phyloP scores from a whole-genome alignment of 148 eudicot genomes.

The Nyssa sinensis region DNA sequence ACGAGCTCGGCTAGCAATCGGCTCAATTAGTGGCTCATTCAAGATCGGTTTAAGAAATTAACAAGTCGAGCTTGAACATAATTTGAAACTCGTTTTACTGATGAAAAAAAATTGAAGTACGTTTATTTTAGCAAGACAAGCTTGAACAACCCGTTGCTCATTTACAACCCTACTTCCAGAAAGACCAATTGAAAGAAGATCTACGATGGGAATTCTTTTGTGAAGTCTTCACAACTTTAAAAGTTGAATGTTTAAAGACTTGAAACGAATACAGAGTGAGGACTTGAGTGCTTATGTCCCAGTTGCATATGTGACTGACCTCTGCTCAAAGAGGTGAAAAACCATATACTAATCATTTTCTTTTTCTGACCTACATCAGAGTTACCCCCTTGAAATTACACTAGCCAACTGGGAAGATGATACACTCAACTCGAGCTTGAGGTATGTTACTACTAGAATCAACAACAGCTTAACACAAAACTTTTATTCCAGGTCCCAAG shows the following conservation, averaged over 20 bases:
- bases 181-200: too few relatives aligned
- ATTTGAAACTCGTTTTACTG: too few relatives aligned
- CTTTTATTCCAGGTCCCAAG: background rate
- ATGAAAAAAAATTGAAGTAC: too few relatives aligned
- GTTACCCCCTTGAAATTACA: background rate
- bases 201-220: background rate
- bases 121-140: too few relatives aligned
- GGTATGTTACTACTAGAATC: background rate
- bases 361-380: background rate
- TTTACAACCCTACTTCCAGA: too few relatives aligned
- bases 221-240: background rate
- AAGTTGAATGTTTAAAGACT: background rate
- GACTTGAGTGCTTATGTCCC: background rate
- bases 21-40: too few relatives aligned
- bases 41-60: too few relatives aligned
- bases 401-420: background rate
- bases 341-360: background rate
- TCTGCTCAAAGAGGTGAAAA: background rate
- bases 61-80: too few relatives aligned
- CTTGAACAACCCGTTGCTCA: too few relatives aligned
- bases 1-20: too few relatives aligned
- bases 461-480: conserved; percentile 2
- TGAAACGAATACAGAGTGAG: background rate
- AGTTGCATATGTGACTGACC: background rate
- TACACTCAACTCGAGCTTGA: background rate